These are phyloP conservation scores for Raphanus hybrid DNA, from an alignment of 441 rosid species.

Conservation along the genomic window DNA sequence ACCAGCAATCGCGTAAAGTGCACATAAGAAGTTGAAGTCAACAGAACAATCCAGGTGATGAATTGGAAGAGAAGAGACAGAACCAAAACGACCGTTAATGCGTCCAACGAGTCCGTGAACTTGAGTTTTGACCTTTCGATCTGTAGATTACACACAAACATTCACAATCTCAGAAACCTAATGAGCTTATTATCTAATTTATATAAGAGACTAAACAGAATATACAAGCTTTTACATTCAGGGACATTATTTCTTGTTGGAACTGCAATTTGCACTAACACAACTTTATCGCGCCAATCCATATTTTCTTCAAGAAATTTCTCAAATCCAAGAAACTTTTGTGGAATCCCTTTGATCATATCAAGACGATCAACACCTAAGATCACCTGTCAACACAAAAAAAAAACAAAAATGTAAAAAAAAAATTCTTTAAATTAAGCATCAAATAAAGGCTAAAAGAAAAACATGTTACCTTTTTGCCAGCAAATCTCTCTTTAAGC, in stretches of 20 bases:
- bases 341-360: conserved; percentile 98
- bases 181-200: not conserved
- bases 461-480: conserved; percentile 54
- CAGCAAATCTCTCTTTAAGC: conserved; percentile 77
- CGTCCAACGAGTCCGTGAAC: conserved; percentile 97
- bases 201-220: not conserved
- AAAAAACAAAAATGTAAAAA: not conserved
- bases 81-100: conserved; percentile 94
- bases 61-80: conserved; percentile 84
- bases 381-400: conserved; percentile 42
- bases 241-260: conserved; percentile 97
- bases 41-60: conserved; percentile 91
- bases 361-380: conserved; percentile 96
- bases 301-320: conserved; percentile 89
- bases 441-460: not conserved
- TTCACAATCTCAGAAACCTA: not conserved
- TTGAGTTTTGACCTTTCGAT: conserved; percentile 85
- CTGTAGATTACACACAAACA: conserved; percentile 48
- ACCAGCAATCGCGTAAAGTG: conserved; percentile 92
- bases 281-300: conserved; percentile 87
- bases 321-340: conserved; percentile 92
- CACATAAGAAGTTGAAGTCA: conserved; percentile 71
- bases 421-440: not conserved
- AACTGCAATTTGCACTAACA: conserved; percentile 91
- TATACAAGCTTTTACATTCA: conserved; percentile 63